A percentile compares a stretch with the other conserved stretches of the same genome.
Conservation (phyloP, 2,329 filamentous ascomycete species). For the Coleophoma crateriformis region DNA sequence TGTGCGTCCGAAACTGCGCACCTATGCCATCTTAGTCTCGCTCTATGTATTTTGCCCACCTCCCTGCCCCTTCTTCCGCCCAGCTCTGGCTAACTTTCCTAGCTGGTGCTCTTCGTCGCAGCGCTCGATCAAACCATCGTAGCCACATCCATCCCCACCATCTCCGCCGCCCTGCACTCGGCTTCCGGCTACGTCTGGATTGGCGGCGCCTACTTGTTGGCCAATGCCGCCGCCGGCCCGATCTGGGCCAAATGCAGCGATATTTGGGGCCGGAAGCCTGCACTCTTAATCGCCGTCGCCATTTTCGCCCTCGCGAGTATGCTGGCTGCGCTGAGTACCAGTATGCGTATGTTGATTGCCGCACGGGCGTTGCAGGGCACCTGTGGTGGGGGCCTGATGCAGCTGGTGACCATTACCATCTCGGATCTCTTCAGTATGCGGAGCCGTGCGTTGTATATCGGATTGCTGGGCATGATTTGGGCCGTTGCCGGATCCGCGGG, state of each 20-base stretch:
- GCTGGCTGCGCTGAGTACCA: conserved; percentile 38
- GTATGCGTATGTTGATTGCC: conserved; percentile 41
- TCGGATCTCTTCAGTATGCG: conserved; percentile 45
- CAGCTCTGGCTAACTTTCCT: not conserved
- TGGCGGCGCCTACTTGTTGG: conserved; percentile 37
- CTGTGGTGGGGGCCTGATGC: conserved; percentile 44
- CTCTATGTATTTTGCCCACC: conserved; percentile 24
- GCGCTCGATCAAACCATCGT: conserved; percentile 30
- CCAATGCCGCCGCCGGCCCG: conserved; percentile 47
- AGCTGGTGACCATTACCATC: conserved; percentile 49
- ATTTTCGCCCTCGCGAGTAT: conserved; percentile 48
- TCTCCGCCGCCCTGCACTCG: conserved; percentile 32
- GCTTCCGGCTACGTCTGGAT: conserved; percentile 46
- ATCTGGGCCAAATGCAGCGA: conserved; percentile 59
- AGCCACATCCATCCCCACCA: conserved; percentile 30
- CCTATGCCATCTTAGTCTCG: conserved; percentile 15
- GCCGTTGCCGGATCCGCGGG: conserved; percentile 53
- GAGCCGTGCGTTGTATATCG: conserved; percentile 54
- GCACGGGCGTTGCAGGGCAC: conserved; percentile 43
- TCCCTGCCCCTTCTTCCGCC: not conserved
- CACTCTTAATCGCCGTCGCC: conserved; percentile 39
- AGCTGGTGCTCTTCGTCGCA: conserved; percentile 13
- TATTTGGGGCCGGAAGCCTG: conserved; percentile 51
- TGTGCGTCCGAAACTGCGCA: conserved; percentile 19
- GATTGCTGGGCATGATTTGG: conserved; percentile 54